phyloP scores from a whole-genome alignment of 2,329 filamentous ascomycete species.

The Ascochyta pisi region DNA sequence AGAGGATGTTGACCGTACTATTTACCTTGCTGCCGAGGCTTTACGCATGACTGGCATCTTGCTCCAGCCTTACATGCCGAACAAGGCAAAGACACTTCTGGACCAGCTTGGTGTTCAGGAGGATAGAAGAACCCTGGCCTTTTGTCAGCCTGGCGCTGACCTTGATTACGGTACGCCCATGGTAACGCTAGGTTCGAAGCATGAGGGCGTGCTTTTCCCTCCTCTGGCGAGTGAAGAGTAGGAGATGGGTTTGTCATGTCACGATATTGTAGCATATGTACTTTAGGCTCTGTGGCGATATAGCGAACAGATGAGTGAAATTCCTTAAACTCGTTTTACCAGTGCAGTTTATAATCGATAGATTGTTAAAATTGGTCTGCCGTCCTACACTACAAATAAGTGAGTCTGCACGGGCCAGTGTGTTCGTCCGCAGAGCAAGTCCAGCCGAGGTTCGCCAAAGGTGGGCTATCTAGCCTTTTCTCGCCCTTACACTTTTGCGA shows the following conservation, averaged over 20 bases:
- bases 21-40: constrained; percentile 78
- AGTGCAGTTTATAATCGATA: not conserved
- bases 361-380: not conserved
- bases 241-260: not conserved
- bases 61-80: constrained; percentile 89
- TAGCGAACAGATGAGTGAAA: not conserved
- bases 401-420: constrained; percentile 5
- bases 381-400: not conserved
- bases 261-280: constrained; percentile 10
- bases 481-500: constrained; percentile 14
- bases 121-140: constrained; percentile 67
- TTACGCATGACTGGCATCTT: constrained; percentile 82
- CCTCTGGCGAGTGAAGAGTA: constrained; percentile 37
- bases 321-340: not conserved
- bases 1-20: constrained; percentile 51
- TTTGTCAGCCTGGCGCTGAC: constrained; percentile 70
- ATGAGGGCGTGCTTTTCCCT: constrained; percentile 61
- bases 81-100: constrained; percentile 73
- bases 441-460: constrained; percentile 23
- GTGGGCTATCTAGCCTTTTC: constrained; percentile 26
- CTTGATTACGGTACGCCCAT: constrained; percentile 68
- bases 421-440: constrained; percentile 1
- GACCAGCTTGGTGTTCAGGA: constrained; percentile 76
- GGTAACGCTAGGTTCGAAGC: constrained; percentile 51
- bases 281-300: not conserved